Conservation (phyloP, 768 basidiomycete species). For the Termitomyces sp. region DNA sequence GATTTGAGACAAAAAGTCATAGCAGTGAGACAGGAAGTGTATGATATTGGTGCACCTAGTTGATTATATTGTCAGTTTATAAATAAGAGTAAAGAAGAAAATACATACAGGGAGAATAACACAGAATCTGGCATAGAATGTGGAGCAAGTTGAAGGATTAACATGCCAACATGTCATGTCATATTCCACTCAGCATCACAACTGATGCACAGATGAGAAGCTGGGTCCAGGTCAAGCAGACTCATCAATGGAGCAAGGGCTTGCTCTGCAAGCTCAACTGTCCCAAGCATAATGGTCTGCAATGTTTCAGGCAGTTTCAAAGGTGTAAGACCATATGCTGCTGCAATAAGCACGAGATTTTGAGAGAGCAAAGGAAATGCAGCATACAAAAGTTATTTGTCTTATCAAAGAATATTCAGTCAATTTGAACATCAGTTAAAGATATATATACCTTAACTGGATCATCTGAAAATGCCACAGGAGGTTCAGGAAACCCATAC, state of each 20-base stretch:
- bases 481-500: constrained; percentile 3
- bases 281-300: background rate
- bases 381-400: constrained; percentile 1
- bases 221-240: too few relatives aligned
- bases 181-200: too few relatives aligned
- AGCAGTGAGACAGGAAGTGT: background rate
- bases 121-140: too few relatives aligned
- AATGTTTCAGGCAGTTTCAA: background rate
- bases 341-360: constrained; percentile 2
- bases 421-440: background rate
- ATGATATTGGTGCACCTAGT: background rate
- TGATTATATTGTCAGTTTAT: background rate
- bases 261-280: too few relatives aligned
- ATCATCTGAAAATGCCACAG: constrained; percentile 10
- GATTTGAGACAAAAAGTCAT: background rate
- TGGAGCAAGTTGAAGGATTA: too few relatives aligned
- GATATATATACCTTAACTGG: constrained; percentile 3
- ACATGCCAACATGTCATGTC: too few relatives aligned
- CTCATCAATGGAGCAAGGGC: too few relatives aligned
- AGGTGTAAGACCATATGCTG: background rate
- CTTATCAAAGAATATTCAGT: background rate
- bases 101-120: too few relatives aligned
- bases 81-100: background rate
- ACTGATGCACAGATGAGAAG: too few relatives aligned
- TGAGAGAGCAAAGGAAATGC: constrained; percentile 7